phyloP scores from a whole-genome alignment of 306 rosid genomes.

The Neltuma alba region DNA sequence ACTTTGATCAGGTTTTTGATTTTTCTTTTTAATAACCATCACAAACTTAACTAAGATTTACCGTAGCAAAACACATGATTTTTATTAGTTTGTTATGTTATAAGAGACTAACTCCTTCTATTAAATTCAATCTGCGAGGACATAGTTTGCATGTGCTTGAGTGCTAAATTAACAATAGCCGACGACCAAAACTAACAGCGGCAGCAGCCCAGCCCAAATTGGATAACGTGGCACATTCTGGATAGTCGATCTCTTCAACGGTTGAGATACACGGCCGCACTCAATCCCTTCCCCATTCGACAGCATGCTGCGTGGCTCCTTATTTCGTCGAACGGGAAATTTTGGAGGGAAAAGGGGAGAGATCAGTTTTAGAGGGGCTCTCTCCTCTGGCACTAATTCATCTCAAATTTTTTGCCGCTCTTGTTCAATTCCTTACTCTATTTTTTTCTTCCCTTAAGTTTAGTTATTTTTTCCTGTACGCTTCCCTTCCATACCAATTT shows the following conservation, averaged over 20 bases:
- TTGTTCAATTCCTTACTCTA: background rate
- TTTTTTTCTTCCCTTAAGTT: background rate
- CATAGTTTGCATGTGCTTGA: too few relatives aligned
- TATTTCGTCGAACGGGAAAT: background rate
- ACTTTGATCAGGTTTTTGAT: too few relatives aligned
- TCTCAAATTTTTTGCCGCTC: background rate
- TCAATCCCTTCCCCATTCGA: too few relatives aligned
- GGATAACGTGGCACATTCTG: background rate
- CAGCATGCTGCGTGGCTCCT: background rate
- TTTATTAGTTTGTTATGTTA: too few relatives aligned
- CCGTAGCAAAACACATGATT: too few relatives aligned
- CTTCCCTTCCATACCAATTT: background rate
- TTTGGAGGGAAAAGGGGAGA: conserved; percentile 12
- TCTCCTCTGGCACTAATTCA: background rate
- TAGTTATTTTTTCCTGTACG: background rate
- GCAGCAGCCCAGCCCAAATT: too few relatives aligned
- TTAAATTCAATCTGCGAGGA: too few relatives aligned
- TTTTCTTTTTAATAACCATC: too few relatives aligned
- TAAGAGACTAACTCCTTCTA: too few relatives aligned
- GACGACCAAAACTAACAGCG: too few relatives aligned
- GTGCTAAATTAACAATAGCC: too few relatives aligned
- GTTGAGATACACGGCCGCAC: background rate
- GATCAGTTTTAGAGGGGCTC: background rate
- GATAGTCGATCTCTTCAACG: background rate
- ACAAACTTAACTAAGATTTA: too few relatives aligned